Evolutionary conservation across 2,329 filamentous ascomycete species (phyloP).

Genomic region (Aspergillus texensis): DNA sequence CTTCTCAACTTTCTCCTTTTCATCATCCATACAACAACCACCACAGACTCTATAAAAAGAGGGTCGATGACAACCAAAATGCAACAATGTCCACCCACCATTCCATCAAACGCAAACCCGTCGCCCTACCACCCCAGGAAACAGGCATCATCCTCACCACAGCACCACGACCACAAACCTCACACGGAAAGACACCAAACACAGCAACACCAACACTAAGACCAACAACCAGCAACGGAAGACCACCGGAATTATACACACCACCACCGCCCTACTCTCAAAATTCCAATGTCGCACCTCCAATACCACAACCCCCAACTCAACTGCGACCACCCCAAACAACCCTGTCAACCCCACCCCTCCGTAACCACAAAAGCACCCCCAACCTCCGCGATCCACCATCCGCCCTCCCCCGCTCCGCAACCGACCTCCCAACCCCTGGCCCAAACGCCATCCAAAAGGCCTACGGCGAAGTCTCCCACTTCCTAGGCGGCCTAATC

Average conservation of each 20-base stretch:
- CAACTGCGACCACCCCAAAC: neutral
- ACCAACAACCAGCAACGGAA: neutral
- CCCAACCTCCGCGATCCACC: neutral
- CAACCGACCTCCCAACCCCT: neutral
- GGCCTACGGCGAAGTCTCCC: slow-evolving; percentile 57
- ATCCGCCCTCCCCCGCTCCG: neutral
- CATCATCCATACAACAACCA: neutral
- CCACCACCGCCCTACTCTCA: neutral
- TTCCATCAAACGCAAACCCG: neutral
- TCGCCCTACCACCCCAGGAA: neutral
- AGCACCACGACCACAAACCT: neutral
- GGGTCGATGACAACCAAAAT: neutral
- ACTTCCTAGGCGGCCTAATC: slow-evolving; percentile 68
- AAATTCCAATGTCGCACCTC: neutral
- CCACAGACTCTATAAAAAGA: neutral
- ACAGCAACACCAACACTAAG: neutral
- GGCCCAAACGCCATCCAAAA: slow-evolving; percentile 29
- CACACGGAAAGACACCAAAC: neutral
- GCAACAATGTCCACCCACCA: neutral
- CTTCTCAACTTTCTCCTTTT: neutral
- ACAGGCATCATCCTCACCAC: neutral
- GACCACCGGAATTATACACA: neutral
- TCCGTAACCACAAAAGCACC: neutral
- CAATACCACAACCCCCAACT: neutral
- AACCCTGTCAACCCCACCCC: neutral